Evolutionary conservation across 2,329 filamentous ascomycete genomes (phyloP).

Genomic region (Phialophora expanda): DNA sequence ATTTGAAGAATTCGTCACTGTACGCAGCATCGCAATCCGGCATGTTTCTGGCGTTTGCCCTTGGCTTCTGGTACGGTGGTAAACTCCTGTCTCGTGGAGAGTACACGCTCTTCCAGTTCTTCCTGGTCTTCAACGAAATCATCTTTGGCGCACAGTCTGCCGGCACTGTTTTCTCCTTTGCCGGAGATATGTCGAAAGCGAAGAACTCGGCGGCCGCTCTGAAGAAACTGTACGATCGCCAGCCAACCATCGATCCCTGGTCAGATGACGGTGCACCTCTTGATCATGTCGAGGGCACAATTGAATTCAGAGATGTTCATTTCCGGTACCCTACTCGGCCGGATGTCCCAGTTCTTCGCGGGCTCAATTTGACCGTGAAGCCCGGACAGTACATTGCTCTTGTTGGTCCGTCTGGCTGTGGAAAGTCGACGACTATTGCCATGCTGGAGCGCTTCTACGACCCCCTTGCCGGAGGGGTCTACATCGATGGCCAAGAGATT

Average conservation of each 20-base stretch:
- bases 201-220: slow-evolving; percentile 81
- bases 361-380: slow-evolving; percentile 65
- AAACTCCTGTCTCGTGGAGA: slow-evolving; percentile 72
- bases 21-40: slow-evolving; percentile 86
- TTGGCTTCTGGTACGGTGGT: slow-evolving; percentile 93
- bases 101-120: slow-evolving; percentile 85
- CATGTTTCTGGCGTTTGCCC: slow-evolving; percentile 79
- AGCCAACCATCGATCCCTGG: slow-evolving; percentile 83
- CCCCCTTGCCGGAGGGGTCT: slow-evolving; percentile 77
- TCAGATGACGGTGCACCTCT: slow-evolving; percentile 69
- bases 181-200: slow-evolving; percentile 91
- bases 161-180: slow-evolving; percentile 85
- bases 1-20: slow-evolving; percentile 75
- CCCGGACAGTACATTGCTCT: slow-evolving; percentile 67
- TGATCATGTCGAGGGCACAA: slow-evolving; percentile 69
- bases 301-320: slow-evolving; percentile 91
- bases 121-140: slow-evolving; percentile 84
- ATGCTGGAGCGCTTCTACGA: slow-evolving; percentile 95
- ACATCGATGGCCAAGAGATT: slow-evolving; percentile 82
- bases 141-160: slow-evolving; percentile 93
- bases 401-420: slow-evolving; percentile 88
- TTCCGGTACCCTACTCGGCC: slow-evolving; percentile 92
- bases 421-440: slow-evolving; percentile 91
- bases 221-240: slow-evolving; percentile 80
- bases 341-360: slow-evolving; percentile 88